Evolutionary conservation across 805 yeast species (phyloP).

Genomic region (Candida boidinii): DNA sequence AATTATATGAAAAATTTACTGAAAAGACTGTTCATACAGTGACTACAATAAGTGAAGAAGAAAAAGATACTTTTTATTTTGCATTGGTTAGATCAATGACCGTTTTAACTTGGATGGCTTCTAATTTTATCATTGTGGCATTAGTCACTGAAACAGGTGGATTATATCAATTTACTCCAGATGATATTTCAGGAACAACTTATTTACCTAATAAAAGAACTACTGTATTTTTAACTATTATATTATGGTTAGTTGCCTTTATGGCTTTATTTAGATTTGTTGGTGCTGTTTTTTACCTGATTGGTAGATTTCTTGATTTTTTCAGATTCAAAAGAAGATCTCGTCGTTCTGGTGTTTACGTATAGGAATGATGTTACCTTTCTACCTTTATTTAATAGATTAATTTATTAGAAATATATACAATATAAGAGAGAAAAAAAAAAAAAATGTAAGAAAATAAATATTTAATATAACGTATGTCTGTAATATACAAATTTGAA

Average conservation of each 20-base stretch:
- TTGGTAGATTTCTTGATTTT: constrained; percentile 18
- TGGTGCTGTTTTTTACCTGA: constrained; percentile 61
- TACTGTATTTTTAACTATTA: constrained; percentile 67
- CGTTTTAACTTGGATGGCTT: constrained; percentile 81
- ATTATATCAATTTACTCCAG: constrained; percentile 36
- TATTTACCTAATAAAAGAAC: constrained; percentile 33
- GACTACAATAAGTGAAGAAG: constrained; percentile 30
- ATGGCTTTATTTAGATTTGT: constrained; percentile 77
- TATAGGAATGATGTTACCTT: constrained; percentile 8
- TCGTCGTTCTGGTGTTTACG: too few species aligned
- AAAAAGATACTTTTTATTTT: constrained; percentile 65
- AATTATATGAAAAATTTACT: constrained; percentile 52
- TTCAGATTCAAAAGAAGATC: constrained; percentile 9
- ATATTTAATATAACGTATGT: background rate
- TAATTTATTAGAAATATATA: background rate
- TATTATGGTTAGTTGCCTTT: constrained; percentile 89
- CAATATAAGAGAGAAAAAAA: background rate
- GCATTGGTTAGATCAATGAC: constrained; percentile 87
- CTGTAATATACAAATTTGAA: too few species aligned
- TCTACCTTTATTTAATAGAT: background rate
- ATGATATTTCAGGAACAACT: constrained; percentile 22
- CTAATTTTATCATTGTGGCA: constrained; percentile 75
- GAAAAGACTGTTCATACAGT: constrained; percentile 25
- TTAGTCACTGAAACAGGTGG: constrained; percentile 85
- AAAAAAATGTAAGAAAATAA: too few species aligned